Evolutionary conservation across 257 asterid species (phyloP), one percentile per base, ranked within the genome.

Genomic region (Thymus mandschuricus): DNA sequence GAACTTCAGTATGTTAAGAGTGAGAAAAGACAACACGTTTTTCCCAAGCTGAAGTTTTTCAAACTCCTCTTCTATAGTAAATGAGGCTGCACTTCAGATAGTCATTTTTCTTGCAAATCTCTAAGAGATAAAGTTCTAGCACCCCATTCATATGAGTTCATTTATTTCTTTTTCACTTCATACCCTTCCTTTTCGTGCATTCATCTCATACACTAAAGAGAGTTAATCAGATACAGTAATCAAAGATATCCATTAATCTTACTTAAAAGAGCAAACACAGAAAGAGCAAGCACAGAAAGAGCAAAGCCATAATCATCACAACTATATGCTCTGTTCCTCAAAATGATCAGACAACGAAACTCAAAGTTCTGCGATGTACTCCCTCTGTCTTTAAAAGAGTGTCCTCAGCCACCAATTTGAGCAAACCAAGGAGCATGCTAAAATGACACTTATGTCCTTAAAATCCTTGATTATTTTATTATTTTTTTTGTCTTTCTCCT

Each of bases 21-120:
- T 28, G 31, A 40, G 57, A 51, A 28, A 70, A 31, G 59, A 60
- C 33, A 71, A 59, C 2, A 55, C 10, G 48, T 38, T 10, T 63
- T 3, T 67, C 30, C 56, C 28, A 41, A 4, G 51, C 34, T 34
- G 62, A 68, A 38, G 28, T 43, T 28, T 28, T 4, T 68, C 10
- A 10, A 56, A 7, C 8, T 40, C 55, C 38, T 56, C 21, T 55
- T 38, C 40, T 40, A 40, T 3, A 12, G 54, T 27, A 11, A 11
- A n/a, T 27, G 6, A 45, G 56, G 43, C 29, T 46, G 55, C 29
- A 64, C 35, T 28, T 64, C 8, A 64, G 28, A 45, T 10, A 46
- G 12, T 8, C 29, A 64, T 45, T 45, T 64, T 45, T 38, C 50
- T 35, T 15, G 27, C 9, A 34, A 50, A 27, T 9, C 4, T 5